Evolutionary conservation across 805 yeast species (phyloP).

Genomic region (Ogataea ganodermae): DNA sequence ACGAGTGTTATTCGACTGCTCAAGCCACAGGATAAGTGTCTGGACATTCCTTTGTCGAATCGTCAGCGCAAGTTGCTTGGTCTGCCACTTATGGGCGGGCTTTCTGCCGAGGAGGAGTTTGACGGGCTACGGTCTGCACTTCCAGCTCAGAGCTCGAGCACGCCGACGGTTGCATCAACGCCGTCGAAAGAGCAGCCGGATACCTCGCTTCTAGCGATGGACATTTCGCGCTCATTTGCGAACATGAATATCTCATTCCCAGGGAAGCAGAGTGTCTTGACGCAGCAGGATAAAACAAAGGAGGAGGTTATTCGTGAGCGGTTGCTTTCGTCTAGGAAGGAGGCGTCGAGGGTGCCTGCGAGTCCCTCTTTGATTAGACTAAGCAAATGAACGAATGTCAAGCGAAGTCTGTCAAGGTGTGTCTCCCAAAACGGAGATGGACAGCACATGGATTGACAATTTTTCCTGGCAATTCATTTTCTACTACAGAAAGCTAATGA

Average conservation of each 20-base stretch:
- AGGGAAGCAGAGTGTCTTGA: not conserved
- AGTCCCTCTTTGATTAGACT: conserved; percentile 3
- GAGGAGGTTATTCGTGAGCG: conserved; percentile 21
- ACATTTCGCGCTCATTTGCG: conserved; percentile 33
- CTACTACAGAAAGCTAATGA: too few species aligned
- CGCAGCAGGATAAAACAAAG: not conserved
- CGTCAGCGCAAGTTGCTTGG: conserved; percentile 51
- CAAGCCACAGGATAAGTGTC: conserved; percentile 50
- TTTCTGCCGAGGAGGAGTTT: conserved; percentile 10
- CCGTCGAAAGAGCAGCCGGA: conserved; percentile 16
- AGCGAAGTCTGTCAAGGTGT: too few species aligned
- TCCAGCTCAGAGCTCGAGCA: conserved; percentile 4
- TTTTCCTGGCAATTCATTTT: too few species aligned
- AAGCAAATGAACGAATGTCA: conserved; percentile 10
- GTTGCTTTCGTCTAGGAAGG: conserved; percentile 18
- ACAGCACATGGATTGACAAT: too few species aligned
- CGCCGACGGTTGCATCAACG: conserved; percentile 1
- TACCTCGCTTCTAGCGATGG: conserved; percentile 25
- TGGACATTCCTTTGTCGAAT: conserved; percentile 50
- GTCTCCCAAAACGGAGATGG: too few species aligned
- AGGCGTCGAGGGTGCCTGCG: conserved; percentile 2
- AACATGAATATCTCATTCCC: conserved; percentile 27
- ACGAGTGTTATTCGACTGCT: conserved; percentile 34
- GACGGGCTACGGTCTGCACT: not conserved
- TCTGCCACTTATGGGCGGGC: conserved; percentile 27